Conservation (phyloP, 1,139 yeast species). For the Zygoascus sp. region DNA sequence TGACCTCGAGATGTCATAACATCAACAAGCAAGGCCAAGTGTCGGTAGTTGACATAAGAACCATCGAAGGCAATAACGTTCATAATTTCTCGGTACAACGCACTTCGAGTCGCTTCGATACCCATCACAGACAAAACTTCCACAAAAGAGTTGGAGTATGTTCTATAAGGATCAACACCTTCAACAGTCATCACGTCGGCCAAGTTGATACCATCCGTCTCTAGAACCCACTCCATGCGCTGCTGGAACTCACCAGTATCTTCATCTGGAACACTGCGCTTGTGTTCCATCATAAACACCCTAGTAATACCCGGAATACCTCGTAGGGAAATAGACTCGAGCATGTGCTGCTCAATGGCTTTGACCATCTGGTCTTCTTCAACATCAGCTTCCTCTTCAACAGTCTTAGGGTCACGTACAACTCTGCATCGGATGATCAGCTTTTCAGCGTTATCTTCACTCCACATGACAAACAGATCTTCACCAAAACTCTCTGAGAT, state of each 20-base stretch:
- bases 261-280: slow-evolving; percentile 69
- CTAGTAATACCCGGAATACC: slow-evolving; percentile 95
- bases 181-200: slow-evolving; percentile 94
- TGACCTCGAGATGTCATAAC: slow-evolving; percentile 99
- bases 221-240: slow-evolving; percentile 95
- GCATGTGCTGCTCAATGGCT: slow-evolving; percentile 93
- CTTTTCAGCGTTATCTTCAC: slow-evolving; percentile 97
- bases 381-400: slow-evolving; percentile 90
- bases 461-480: slow-evolving; percentile 96
- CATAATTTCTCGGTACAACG: slow-evolving; percentile 86
- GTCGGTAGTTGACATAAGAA: slow-evolving; percentile 98
- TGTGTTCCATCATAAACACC: slow-evolving; percentile 90
- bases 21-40: slow-evolving; percentile 94
- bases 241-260: slow-evolving; percentile 77
- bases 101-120: slow-evolving; percentile 96
- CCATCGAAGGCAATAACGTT: slow-evolving; percentile 99
- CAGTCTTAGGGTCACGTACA: slow-evolving; percentile 89
- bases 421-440: slow-evolving; percentile 97
- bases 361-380: slow-evolving; percentile 97
- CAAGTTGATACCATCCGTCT: slow-evolving; percentile 96
- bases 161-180: slow-evolving; percentile 87
- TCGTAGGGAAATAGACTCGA: slow-evolving; percentile 88
- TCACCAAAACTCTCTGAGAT: slow-evolving; percentile 91
- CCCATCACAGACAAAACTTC: slow-evolving; percentile 94
- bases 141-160: slow-evolving; percentile 93